Base-by-base conservation (phyloP, 202 grass and related monocot genomes). In the Panicum hallii region DNA sequence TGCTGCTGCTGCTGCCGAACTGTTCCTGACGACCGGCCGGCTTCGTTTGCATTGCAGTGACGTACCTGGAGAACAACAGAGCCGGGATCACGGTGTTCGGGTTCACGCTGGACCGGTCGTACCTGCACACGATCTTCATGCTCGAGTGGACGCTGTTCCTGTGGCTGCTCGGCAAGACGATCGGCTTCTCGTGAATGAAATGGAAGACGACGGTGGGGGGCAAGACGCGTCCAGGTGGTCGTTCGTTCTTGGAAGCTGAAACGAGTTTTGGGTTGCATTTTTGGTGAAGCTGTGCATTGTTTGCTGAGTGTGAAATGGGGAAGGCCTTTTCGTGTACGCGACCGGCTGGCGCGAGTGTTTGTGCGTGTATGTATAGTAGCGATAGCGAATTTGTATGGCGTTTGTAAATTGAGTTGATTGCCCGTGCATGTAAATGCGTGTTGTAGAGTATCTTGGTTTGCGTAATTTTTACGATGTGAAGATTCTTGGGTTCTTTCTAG, bases 11-110 rank as follows among this genome's bases (percentile, higher is more conserved):
- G 26, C 26, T 26, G 26, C 26, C 26, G 16, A 61, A 2, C n/a
- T 72, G 30, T 13, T 63, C 10, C 53, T 72, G 47, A 2, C 10
- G 14, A n/a, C 66, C 38, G 15, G 26, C 8, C 5, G n/a, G 20
- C 9, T 23, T 22, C 3, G 6, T 63, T 46, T 88, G 58, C 89
- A 99, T 53, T 90, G 52, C 89, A 99, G 93, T 99, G 84, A 96
- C 91, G 1, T 96, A 99, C 79, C 77, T 99, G 88, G 96, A 96
- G 86, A 92, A 99, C 89, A 99, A 99, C 81, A 95, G 75, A 64
- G 96, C 91, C 11, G 93, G 91, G 30, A 95, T 99, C 85, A 95
- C 93, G 6, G 91, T 99, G 61, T 99, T 94, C 67, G 91, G 96
- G 13, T 99, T 99, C 89, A 89, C 88, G 20, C 65, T 99, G 53